Base-by-base conservation (phyloP, 805 yeast species). In the Groenewaldozyma tartarivorans region DNA sequence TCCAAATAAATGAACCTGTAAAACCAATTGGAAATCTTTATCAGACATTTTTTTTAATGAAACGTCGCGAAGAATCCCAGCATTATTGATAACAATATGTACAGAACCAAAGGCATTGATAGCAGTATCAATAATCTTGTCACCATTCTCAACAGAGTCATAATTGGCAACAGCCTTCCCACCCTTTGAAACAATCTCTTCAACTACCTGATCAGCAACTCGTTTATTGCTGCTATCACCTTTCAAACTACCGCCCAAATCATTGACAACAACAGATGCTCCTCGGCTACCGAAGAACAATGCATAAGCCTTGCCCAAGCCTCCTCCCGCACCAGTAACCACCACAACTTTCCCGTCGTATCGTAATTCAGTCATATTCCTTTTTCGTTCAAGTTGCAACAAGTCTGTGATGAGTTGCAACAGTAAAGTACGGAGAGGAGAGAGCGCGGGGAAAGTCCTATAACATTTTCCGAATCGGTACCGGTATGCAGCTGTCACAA, bases 321-420 rank as follows among this genome's bases (percentile, higher is more conserved):
- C 98, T 51, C 96, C 97, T 49, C 98, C 98, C 36, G 96, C 92
- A 26, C 98, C 98, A 38, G 96, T 90, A 58, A 90, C 78, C 43
- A 90, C 77, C 26, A 90, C 96, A 34, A 90, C 96, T 60, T 51
- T 80, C 53, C 79, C 86, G 54, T 84, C 81, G 56, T 80, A 85
- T 29, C 68, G 56, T 20, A 79, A 57, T 35, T 57, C 51, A 38
- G 52, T 33, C 61, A 55, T 56, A 37, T 35, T 44, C 24, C 35
- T 18, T 16, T 11, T n/a, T n/a, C n/a, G n/a, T n/a, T n/a, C n/a
- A n/a, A n/a, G n/a, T n/a, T n/a, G n/a, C n/a, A n/a, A n/a, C n/a
- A n/a, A n/a, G n/a, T n/a, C n/a, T n/a, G n/a, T n/a, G n/a, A n/a
- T n/a, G n/a, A n/a, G n/a, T n/a, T n/a, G n/a, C n/a, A n/a, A n/a